Evolutionary conservation across 163 green algal genomes (phyloP).

Genomic region (Dunaliella salina): DNA sequence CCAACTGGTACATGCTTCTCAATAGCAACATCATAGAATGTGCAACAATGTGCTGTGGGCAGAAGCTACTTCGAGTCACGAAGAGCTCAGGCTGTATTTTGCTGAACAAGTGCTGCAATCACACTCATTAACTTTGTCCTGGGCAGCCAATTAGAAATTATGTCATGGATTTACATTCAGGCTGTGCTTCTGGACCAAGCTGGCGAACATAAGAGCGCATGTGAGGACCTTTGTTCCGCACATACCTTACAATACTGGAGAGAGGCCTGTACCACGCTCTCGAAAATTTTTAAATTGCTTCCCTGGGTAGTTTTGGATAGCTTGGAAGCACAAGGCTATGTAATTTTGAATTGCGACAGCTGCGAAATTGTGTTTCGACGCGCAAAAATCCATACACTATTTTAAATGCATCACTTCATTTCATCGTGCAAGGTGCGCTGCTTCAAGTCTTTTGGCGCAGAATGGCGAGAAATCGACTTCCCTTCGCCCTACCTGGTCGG

Average conservation of each 20-base stretch:
- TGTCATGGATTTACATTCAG: no score
- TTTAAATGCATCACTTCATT: neutral
- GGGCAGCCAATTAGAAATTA: no score
- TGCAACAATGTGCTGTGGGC: neutral
- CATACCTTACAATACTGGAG: no score
- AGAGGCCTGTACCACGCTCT: no score
- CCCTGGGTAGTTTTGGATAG: no score
- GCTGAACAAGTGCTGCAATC: neutral
- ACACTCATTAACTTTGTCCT: no score
- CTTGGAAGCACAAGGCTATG: no score
- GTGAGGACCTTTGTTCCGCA: no score
- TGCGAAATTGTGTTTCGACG: neutral
- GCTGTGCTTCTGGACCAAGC: no score
- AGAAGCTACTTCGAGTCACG: neutral
- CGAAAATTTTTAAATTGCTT: no score
- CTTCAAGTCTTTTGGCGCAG: conserved; percentile 17
- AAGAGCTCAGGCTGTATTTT: neutral
- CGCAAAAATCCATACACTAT: neutral
- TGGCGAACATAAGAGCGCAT: no score
- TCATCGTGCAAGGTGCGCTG: conserved; percentile 3
- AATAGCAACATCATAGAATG: neutral
- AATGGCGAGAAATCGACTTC: conserved; percentile 4
- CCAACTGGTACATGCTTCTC: neutral
- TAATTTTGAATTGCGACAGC: neutral
- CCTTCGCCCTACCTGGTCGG: conserved; percentile 17